A percentile compares a stretch with the other conserved stretches of the same genome.
phyloP scores from a whole-genome alignment of 2,329 filamentous ascomycete genomes.

The Venturia effusa region DNA sequence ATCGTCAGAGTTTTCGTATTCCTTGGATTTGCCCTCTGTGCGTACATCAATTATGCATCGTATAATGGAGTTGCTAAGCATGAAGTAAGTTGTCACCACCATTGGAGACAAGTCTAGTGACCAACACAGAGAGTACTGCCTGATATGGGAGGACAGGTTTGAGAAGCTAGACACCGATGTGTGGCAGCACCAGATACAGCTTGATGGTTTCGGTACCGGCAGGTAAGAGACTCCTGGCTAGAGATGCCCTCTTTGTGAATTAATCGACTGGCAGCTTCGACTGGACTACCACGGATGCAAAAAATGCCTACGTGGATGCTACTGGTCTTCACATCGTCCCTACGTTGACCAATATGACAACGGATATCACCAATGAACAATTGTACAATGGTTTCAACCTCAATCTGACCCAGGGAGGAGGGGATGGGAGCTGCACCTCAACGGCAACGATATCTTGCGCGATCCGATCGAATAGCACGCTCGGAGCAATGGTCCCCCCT shows the following conservation, averaged over 20 bases:
- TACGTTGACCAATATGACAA: slow-evolving; percentile 33
- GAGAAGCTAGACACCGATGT: slow-evolving; percentile 31
- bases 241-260: too few relatives aligned
- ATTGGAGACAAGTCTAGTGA: neutral
- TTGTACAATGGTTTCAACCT: slow-evolving; percentile 30
- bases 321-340: slow-evolving; percentile 43
- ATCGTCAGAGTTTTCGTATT: slow-evolving; percentile 5
- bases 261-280: slow-evolving; percentile 37
- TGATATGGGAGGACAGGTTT: slow-evolving; percentile 41
- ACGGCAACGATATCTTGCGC: slow-evolving; percentile 23
- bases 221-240: too few relatives aligned
- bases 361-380: slow-evolving; percentile 29
- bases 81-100: slow-evolving; percentile 11
- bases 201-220: slow-evolving; percentile 25
- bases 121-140: slow-evolving; percentile 44
- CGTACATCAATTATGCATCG: slow-evolving; percentile 8
- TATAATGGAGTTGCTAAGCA: neutral
- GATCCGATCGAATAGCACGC: slow-evolving; percentile 31
- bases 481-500: slow-evolving; percentile 38
- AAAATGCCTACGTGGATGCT: slow-evolving; percentile 37
- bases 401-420: slow-evolving; percentile 28
- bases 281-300: slow-evolving; percentile 40
- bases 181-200: slow-evolving; percentile 41
- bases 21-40: slow-evolving; percentile 11
- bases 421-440: slow-evolving; percentile 32